Conservation (phyloP, 345 rosid species). For the Chamaenerion angustifolium region DNA sequence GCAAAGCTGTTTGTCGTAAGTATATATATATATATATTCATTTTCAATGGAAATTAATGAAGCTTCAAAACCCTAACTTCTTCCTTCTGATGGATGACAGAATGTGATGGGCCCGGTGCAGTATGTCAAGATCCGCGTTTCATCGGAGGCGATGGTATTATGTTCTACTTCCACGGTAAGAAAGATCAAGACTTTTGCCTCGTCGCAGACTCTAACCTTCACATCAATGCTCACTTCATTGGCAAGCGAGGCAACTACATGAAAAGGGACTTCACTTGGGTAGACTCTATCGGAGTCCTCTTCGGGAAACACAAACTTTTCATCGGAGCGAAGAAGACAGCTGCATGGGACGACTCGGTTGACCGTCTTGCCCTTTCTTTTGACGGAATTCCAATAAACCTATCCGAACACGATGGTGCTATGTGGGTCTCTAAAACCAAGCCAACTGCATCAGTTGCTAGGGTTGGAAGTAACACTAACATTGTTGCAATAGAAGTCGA, state of each 20-base stretch:
- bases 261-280: constrained; percentile 19
- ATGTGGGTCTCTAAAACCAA: neutral
- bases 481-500: neutral
- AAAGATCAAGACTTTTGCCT: constrained; percentile 18
- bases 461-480: constrained; percentile 1
- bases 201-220: constrained; percentile 14
- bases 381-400: neutral
- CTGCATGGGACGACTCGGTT: constrained; percentile 5
- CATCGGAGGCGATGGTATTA: constrained; percentile 18
- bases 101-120: constrained; percentile 6
- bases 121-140: constrained; percentile 21
- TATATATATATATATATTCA: neutral
- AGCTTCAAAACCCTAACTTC: constrained; percentile 4
- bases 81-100: neutral
- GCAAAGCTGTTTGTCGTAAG: constrained; percentile 6
- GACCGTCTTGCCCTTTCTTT: constrained; percentile 4
- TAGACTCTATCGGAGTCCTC: constrained; percentile 12
- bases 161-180: constrained; percentile 21
- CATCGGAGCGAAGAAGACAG: constrained; percentile 7
- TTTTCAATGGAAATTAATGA: neutral
- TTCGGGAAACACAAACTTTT: constrained; percentile 11
- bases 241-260: constrained; percentile 10
- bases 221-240: constrained; percentile 19
- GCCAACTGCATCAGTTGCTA: neutral
- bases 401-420: constrained; percentile 1